Base-by-base conservation (phyloP, 2,329 filamentous ascomycete genomes). In the Penicillium sp. region DNA sequence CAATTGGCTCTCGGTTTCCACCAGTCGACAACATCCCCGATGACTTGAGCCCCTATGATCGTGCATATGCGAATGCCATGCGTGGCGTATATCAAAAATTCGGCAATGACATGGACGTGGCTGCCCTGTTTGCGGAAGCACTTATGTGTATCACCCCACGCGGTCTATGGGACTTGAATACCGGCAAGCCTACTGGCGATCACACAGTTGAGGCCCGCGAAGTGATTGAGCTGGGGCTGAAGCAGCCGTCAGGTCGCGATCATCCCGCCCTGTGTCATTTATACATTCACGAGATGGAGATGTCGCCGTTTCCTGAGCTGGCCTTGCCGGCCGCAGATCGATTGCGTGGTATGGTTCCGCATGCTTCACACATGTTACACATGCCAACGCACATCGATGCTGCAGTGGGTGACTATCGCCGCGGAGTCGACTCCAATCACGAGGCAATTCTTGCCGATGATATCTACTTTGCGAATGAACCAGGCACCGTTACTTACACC, bases 371-470 rank as follows among this genome's bases (percentile, higher is more conserved):
- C 66, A 74, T 90, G 1, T 77, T 85, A 34, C 88, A 90, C 66
- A 92, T 92, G 89, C 88, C 88, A 0, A 84, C 84, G 0, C 89
- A 92, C 66, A 78, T 92, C 31, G 88, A 92, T 66, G 81, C 88
- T 5, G 79, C 91, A 0, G 81, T 85, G 24, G 89, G 89, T n/a
- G 83, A 90, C 63, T 92, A 90, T 65, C 75, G 80, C 18, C 77
- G 78, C 4, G 86, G 86, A 3, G 84, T 90, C 47, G 75, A 76
- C 2, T 85, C 85, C 6, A 92, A 91, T 67, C 74, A 80, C 2
- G 78, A 81, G 22, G 88, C 88, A 6, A 85, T 88, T 43, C 64
- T 72, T 0, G 87, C 86, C 1, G 88, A 92, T 64, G 82, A 88
- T 48, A 83, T 82, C 59, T 91, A 82, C 64, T 77, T 89, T 2